Percentiles rank a stretch among this genome's conserved stretches.
phyloP scores from a whole-genome alignment of 2,329 filamentous ascomycete species.

The Orbilia brochopaga region DNA sequence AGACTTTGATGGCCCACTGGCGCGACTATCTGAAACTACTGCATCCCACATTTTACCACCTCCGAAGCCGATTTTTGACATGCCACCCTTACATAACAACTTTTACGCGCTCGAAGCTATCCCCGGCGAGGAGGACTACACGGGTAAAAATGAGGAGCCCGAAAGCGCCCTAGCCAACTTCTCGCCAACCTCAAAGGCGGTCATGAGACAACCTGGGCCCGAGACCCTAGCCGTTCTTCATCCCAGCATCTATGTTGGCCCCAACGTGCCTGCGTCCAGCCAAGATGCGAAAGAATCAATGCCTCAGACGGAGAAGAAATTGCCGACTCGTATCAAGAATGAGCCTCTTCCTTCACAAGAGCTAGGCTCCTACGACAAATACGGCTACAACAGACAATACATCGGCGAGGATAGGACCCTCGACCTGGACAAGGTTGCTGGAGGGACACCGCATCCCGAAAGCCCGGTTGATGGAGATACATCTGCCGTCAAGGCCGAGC shows the following conservation, averaged over 20 bases:
- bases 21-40: slow-evolving; percentile 3
- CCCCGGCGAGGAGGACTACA: slow-evolving; percentile 13
- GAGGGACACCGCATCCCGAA: no score
- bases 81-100: no score
- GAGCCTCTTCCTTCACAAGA: slow-evolving; percentile 22
- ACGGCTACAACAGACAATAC: slow-evolving; percentile 31
- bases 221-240: slow-evolving; percentile 38
- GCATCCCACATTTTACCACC: no score
- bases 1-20: slow-evolving; percentile 9
- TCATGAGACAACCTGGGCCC: slow-evolving; percentile 28
- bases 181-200: slow-evolving; percentile 35
- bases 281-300: background rate
- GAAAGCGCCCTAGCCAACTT: slow-evolving; percentile 39
- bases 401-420: slow-evolving; percentile 20
- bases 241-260: no score
- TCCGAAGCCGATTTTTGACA: no score
- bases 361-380: slow-evolving; percentile 32
- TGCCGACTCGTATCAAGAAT: slow-evolving; percentile 9
- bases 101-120: no score
- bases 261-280: slow-evolving; percentile 15
- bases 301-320: background rate
- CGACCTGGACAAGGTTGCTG: slow-evolving; percentile 33
- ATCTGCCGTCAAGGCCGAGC: background rate
- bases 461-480: background rate
- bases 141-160: slow-evolving; percentile 33